Conservation (phyloP, 176 grass and related monocot genomes). For the Puya raimondii region DNA sequence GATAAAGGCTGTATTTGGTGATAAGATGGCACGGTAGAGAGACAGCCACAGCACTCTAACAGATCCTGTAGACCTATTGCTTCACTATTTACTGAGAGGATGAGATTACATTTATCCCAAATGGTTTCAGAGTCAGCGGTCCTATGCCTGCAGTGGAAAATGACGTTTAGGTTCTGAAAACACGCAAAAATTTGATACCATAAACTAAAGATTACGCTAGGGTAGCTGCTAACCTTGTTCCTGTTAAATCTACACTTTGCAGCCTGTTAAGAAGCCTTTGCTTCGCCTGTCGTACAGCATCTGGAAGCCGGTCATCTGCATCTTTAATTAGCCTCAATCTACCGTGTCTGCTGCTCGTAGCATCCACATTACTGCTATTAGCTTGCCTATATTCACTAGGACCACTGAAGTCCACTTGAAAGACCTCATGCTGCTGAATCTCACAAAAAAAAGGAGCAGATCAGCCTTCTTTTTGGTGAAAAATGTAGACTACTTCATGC, state of each 20-base stretch:
- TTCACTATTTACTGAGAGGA: constrained; percentile 14
- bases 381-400: constrained; percentile 1
- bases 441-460: not conserved
- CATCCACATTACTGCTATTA: constrained; percentile 13
- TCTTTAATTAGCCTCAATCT: constrained; percentile 18
- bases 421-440: constrained; percentile 23
- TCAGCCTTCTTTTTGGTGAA: too few relatives aligned
- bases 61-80: constrained; percentile 14
- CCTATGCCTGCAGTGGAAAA: constrained; percentile 24
- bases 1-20: not conserved
- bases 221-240: constrained; percentile 25
- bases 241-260: constrained; percentile 38
- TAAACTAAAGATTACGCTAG: not conserved
- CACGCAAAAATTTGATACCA: not conserved
- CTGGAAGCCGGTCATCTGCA: constrained; percentile 44
- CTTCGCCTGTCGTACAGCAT: constrained; percentile 48
- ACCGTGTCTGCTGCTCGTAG: not conserved
- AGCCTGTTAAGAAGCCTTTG: constrained; percentile 69
- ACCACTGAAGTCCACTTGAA: constrained; percentile 23
- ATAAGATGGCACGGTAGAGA: not conserved
- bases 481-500: too few relatives aligned
- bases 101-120: constrained; percentile 5
- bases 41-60: constrained; percentile 12
- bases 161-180: too few relatives aligned
- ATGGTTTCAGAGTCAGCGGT: constrained; percentile 9